Conservation (phyloP, 2,329 filamentous ascomycete species). For the Aureobasidium vineae region DNA sequence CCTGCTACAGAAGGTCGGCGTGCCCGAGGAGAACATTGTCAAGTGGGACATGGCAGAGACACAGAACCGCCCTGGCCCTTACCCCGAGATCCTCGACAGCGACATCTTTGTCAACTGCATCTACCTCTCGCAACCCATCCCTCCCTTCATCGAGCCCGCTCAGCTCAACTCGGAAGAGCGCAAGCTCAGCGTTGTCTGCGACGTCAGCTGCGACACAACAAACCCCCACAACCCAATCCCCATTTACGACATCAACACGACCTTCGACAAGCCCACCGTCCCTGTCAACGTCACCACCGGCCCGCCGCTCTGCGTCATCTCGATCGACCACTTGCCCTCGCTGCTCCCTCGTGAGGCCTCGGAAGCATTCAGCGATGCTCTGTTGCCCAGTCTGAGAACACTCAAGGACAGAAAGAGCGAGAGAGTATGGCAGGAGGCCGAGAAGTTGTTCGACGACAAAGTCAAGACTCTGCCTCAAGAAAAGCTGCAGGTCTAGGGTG, state of each 20-base stretch:
- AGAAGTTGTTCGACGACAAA: constrained; percentile 82
- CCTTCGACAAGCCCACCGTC: constrained; percentile 85
- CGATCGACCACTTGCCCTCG: constrained; percentile 80
- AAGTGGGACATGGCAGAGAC: constrained; percentile 82
- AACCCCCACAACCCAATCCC: constrained; percentile 73
- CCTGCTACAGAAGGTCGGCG: constrained; percentile 70
- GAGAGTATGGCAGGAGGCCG: constrained; percentile 79
- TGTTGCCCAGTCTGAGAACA: constrained; percentile 73
- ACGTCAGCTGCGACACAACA: constrained; percentile 73
- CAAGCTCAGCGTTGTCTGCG: constrained; percentile 67
- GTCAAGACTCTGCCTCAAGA: constrained; percentile 64
- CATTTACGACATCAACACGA: constrained; percentile 80
- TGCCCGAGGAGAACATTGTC: constrained; percentile 66
- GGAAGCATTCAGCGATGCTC: constrained; percentile 75
- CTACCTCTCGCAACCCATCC: constrained; percentile 75
- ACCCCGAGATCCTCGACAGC: constrained; percentile 40
- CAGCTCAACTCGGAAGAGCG: constrained; percentile 66
- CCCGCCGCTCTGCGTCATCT: constrained; percentile 73
- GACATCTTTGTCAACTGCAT: constrained; percentile 74
- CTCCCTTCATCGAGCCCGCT: constrained; percentile 73
- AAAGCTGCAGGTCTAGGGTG: constrained; percentile 25
- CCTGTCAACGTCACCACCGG: constrained; percentile 62
- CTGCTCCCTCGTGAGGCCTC: constrained; percentile 83
- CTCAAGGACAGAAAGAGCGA: constrained; percentile 72
- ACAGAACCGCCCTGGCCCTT: constrained; percentile 54